These are phyloP conservation scores for Euphorbia celastroides DNA, from an alignment of 441 rosid species.

Conservation along the genomic window DNA sequence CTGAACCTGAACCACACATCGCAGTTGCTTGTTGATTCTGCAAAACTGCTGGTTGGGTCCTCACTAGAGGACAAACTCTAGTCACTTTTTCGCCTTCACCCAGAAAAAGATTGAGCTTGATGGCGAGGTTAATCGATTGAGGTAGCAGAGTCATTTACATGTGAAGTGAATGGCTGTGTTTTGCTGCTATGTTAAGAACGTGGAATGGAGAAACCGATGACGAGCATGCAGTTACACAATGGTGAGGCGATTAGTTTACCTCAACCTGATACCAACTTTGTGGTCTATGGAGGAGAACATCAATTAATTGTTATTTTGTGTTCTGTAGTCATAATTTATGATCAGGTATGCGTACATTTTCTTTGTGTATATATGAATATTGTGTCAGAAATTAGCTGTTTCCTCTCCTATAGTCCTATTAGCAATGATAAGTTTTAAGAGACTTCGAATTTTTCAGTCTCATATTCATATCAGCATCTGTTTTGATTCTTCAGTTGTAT, in stretches of 20 bases:
- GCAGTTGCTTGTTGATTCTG: slow-evolving; percentile 45
- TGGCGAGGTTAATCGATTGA: background rate
- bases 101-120: background rate
- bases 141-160: background rate
- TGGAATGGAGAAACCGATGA: slow-evolving; percentile 4
- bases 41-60: no score
- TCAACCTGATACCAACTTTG: background rate
- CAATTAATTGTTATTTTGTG: background rate
- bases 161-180: no score
- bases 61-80: background rate
- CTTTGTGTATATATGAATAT: background rate
- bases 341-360: background rate
- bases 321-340: background rate
- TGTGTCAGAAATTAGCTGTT: background rate
- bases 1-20: slow-evolving; percentile 29
- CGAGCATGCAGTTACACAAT: no score
- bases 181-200: no score
- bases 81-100: background rate
- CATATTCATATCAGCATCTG: background rate
- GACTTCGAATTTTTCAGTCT: background rate
- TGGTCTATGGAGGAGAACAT: background rate
- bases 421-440: background rate
- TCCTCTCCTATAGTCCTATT: background rate
- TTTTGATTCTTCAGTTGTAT: background rate
- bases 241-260: background rate